Percentiles rank a stretch among this genome's conserved stretches.
phyloP scores from a whole-genome alignment of 805 yeast species.

The Lachancea meyersii region DNA sequence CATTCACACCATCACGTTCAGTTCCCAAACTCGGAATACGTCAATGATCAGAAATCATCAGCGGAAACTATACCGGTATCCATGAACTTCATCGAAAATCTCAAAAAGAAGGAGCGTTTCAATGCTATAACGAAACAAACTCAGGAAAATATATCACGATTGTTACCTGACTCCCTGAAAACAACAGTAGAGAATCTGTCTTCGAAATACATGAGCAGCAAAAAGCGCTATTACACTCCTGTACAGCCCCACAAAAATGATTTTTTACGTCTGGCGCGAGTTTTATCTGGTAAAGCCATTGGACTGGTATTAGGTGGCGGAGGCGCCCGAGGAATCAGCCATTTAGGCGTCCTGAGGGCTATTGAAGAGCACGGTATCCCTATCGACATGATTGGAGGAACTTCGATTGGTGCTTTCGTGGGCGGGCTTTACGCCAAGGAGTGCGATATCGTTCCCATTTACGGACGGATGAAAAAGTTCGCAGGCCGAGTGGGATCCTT shows the following conservation, averaged over 20 bases:
- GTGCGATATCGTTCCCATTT: constrained; percentile 83
- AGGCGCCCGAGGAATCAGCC: constrained; percentile 93
- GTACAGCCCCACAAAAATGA: constrained; percentile 66
- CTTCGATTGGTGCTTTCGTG: constrained; percentile 91
- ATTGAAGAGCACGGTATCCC: constrained; percentile 91
- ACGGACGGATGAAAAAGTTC: constrained; percentile 83
- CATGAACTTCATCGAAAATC: constrained; percentile 18
- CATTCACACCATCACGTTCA: constrained; percentile 90
- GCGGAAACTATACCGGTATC: background rate
- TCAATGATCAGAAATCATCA: background rate
- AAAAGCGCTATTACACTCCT: constrained; percentile 28
- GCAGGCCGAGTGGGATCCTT: constrained; percentile 72
- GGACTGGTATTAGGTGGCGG: constrained; percentile 97
- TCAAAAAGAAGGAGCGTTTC: constrained; percentile 28
- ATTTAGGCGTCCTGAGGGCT: constrained; percentile 85
- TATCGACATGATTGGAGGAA: constrained; percentile 89
- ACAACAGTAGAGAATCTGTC: constrained; percentile 35
- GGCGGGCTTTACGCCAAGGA: constrained; percentile 95
- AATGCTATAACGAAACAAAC: constrained; percentile 22
- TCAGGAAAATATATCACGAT: constrained; percentile 28
- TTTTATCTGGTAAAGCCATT: constrained; percentile 86
- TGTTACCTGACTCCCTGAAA: constrained; percentile 32
- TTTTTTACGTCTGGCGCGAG: constrained; percentile 81
- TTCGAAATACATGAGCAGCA: constrained; percentile 25
- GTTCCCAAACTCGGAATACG: constrained; percentile 32